Percentiles rank a stretch among this genome's conserved stretches.
Evolutionary conservation across 1,139 yeast species (phyloP).

Genomic region (Sugiyamaella grinbergsii): DNA sequence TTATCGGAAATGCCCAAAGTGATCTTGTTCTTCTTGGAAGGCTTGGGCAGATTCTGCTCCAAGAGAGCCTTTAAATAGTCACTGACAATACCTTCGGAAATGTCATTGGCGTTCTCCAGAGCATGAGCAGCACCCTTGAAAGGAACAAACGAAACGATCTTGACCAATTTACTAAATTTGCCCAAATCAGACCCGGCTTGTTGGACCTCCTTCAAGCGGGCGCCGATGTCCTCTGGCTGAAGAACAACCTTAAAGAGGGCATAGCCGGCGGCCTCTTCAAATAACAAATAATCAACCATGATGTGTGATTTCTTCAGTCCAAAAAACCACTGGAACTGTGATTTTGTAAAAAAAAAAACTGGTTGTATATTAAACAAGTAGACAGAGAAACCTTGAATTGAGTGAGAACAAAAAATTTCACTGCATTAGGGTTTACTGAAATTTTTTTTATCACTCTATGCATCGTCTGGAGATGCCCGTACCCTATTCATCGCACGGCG

Average conservation of each 20-base stretch:
- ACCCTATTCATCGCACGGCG: no score
- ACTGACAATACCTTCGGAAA: conserved; percentile 93
- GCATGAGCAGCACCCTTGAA: conserved; percentile 99
- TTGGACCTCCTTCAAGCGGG: conserved; percentile 92
- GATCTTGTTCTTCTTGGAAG: conserved; percentile 60
- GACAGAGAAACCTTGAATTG: neutral
- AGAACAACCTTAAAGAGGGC: conserved; percentile 92
- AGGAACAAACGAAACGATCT: conserved; percentile 94
- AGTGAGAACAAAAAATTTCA: conserved; percentile 19
- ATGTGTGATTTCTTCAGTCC: conserved; percentile 44
- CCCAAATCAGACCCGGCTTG: conserved; percentile 85
- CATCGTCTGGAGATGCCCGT: neutral
- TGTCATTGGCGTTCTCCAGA: conserved; percentile 94
- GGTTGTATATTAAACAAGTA: conserved; percentile 1
- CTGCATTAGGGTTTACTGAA: neutral
- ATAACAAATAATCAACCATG: conserved; percentile 81
- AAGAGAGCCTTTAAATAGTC: conserved; percentile 87
- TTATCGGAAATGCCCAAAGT: conserved; percentile 89
- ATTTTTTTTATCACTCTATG: neutral
- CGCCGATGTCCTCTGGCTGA: conserved; percentile 93
- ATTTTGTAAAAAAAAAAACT: no score
- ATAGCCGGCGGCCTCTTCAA: conserved; percentile 98
- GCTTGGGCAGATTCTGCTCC: conserved; percentile 90
- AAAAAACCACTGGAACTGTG: no score
- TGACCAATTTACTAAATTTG: conserved; percentile 88